Base-by-base conservation (phyloP, 179 eudicot genomes). In the Beta macrorhiza region DNA sequence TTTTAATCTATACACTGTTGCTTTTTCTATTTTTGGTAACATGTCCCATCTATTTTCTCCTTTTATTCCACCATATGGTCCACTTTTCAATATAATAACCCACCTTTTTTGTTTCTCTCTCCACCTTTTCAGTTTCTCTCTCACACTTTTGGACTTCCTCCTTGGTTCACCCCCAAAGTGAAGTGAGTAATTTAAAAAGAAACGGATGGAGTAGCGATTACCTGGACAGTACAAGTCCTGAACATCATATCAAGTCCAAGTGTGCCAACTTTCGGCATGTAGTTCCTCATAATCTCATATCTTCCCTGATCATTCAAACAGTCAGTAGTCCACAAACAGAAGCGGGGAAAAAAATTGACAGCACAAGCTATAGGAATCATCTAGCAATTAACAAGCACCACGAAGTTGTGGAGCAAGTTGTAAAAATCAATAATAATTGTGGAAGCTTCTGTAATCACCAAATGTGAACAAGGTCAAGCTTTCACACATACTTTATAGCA, bases 171-270 rank as follows among this genome's bases (percentile, higher is more conserved):
- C 42, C 4, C 42, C 4, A 37, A 1, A 37, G 42, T 37, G 4
- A 37, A 37, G 42, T 37, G 42, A 37, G 42, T 37, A 37, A 37
- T 0, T 37, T 37, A 37, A 37, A 37, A 37, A 37, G 42, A 37
- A 37, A 37, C 42, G 42, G 2, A 37, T 1, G 42, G 42, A 37
- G 4, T 45, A 69, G 53, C 72, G 61, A 88, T 57, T 80, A 93
- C 99, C 98, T 97, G 98, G 52, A 97, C 97, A 55, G 99, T 92
- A 84, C 98, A 97, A 85, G 99, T 94, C 84, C 97, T 88, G 83
- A 92, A 97, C 98, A 97, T 94, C 98, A 94, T 93, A 86, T 94
- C 99, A 81, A 94, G 95, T 83, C 97, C 98, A 85, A 93, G 95
- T 65, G 95, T 70, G 62, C 97, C 99, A 88, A 97, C 99, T 88